A percentile compares a stretch with the other conserved stretches of the same genome.
These are phyloP conservation scores for Alternaria conjuncta DNA, from an alignment of 2,329 filamentous ascomycete species.

Conservation along the genomic window DNA sequence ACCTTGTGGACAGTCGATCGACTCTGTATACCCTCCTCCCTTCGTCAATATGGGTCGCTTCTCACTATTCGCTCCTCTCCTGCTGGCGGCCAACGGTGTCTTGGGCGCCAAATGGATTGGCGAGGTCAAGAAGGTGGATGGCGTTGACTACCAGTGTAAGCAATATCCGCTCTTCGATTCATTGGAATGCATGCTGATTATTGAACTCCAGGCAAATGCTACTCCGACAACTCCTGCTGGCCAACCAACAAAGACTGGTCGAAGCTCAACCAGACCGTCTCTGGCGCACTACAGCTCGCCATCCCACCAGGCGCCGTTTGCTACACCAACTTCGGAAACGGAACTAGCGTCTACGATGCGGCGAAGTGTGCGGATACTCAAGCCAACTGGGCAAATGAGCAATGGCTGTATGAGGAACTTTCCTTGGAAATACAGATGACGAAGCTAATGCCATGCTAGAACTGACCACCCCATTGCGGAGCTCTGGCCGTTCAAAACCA, in stretches of 20 bases:
- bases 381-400: constrained; percentile 37
- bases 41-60: constrained; percentile 31
- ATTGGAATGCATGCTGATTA: not conserved
- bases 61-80: constrained; percentile 25
- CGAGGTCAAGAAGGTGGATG: constrained; percentile 34
- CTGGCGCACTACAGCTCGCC: constrained; percentile 34
- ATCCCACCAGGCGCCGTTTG: constrained; percentile 41
- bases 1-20: not conserved
- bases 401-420: constrained; percentile 35
- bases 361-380: constrained; percentile 35
- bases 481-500: constrained; percentile 43
- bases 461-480: constrained; percentile 42
- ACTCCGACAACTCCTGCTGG: constrained; percentile 44
- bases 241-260: constrained; percentile 36
- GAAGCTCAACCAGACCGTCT: constrained; percentile 38
- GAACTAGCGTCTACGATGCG: constrained; percentile 29
- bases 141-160: constrained; percentile 35
- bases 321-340: constrained; percentile 33
- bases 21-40: not conserved
- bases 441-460: constrained; percentile 16
- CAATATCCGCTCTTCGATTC: not conserved
- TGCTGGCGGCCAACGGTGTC: constrained; percentile 25
- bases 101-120: constrained; percentile 36
- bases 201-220: constrained; percentile 34
- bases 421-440: not conserved